phyloP scores from a whole-genome alignment of 352 stramenopile species.

The Phytophthora cajani region DNA sequence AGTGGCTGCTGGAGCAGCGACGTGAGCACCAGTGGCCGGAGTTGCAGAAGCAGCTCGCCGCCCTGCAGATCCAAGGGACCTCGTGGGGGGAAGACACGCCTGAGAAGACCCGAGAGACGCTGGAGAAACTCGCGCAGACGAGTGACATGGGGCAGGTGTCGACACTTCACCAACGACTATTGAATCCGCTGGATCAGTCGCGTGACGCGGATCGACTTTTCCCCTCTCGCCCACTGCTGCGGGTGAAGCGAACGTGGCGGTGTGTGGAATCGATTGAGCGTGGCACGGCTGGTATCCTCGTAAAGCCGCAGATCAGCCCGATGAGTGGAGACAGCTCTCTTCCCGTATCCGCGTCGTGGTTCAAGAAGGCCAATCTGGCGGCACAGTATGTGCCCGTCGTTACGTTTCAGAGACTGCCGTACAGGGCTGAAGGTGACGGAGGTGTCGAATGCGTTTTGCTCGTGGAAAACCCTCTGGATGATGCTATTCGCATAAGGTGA shows the following conservation, averaged over 20 bases:
- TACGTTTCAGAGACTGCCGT: constrained; percentile 70
- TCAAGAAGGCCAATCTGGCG: constrained; percentile 86
- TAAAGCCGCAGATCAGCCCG: constrained; percentile 92
- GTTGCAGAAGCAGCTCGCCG: constrained; percentile 52
- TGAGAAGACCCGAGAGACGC: constrained; percentile 21
- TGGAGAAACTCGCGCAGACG: constrained; percentile 36
- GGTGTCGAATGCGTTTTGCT: constrained; percentile 63
- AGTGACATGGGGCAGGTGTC: constrained; percentile 60
- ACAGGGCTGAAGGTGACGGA: constrained; percentile 19
- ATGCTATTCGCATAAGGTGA: constrained; percentile 62
- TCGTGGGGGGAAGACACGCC: constrained; percentile 12
- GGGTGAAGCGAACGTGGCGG: constrained; percentile 85
- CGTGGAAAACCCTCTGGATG: constrained; percentile 86
- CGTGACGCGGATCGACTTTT: constrained; percentile 55
- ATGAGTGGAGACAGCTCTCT: constrained; percentile 91
- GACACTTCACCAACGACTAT: constrained; percentile 65
- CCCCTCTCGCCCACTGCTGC: constrained; percentile 71
- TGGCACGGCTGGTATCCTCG: constrained; percentile 81
- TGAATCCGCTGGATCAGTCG: constrained; percentile 72
- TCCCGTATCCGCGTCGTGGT: constrained; percentile 78
- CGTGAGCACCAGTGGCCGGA: constrained; percentile 68
- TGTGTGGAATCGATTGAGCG: constrained; percentile 86
- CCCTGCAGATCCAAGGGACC: constrained; percentile 23
- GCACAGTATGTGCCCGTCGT: constrained; percentile 81
- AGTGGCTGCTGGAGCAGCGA: constrained; percentile 66